Evolutionary conservation across 345 rosid genomes (phyloP).

Genomic region (Passiflora organensis): DNA sequence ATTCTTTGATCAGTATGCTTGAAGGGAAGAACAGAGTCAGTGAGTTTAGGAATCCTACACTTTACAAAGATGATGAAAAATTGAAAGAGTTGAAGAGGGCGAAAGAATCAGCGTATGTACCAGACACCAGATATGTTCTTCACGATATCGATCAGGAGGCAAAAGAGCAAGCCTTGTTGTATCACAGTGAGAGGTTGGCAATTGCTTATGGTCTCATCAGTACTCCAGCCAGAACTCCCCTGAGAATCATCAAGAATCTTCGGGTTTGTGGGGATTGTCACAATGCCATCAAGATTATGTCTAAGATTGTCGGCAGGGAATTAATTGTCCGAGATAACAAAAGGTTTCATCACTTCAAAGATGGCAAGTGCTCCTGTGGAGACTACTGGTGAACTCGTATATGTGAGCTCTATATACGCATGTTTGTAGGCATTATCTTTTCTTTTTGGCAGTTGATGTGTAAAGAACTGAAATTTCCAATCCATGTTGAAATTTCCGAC

Average conservation of each 20-base stretch:
- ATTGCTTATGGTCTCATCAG: conserved; percentile 76
- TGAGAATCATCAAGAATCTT: conserved; percentile 72
- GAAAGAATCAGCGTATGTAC: conserved; percentile 55
- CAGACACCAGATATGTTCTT: conserved; percentile 62
- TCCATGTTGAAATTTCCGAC: no score
- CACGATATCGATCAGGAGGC: conserved; percentile 85
- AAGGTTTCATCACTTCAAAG: conserved; percentile 66
- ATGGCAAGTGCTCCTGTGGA: conserved; percentile 44
- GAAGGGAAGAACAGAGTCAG: conserved; percentile 40
- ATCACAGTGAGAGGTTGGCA: conserved; percentile 74
- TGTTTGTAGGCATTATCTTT: background rate
- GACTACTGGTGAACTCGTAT: conserved; percentile 40
- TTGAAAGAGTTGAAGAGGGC: conserved; percentile 7
- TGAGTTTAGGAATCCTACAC: no score
- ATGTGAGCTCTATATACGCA: background rate
- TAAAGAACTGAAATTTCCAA: conserved; percentile 5
- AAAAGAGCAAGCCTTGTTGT: conserved; percentile 69
- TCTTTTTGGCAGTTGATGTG: background rate
- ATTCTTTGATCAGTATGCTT: conserved; percentile 19
- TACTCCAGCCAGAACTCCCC: conserved; percentile 60
- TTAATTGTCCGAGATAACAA: conserved; percentile 75
- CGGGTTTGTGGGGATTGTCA: conserved; percentile 75
- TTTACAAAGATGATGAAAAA: no score
- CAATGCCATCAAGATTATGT: conserved; percentile 81
- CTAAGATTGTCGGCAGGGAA: conserved; percentile 65